Base-by-base conservation (phyloP, 768 basidiomycete genomes). In the Russula lepida region DNA sequence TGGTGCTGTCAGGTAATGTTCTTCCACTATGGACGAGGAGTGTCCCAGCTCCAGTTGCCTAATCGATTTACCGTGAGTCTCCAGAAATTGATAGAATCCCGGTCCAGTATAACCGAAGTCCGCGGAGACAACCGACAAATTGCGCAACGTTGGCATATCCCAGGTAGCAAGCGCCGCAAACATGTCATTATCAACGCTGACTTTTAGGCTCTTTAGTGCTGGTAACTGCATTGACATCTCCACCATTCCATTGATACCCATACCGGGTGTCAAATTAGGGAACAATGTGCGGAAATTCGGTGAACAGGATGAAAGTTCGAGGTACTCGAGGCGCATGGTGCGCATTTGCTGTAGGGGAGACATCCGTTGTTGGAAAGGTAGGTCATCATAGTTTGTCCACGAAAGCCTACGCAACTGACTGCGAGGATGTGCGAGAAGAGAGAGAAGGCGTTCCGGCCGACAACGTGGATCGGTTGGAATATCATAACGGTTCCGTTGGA, bases 331-430 rank as follows among this genome's bases (percentile, higher is more conserved):
- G 47, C 76, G 76, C 11, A 73, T 77, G 0, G 83, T 81, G 4
- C 80, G 77, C 43, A 76, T 78, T 50, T 74, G 74, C 49, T 84
- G 74, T 43, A 83, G 76, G 5, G 81, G 81, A 1, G 76, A 80
- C 69, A 83, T 79, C 43, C 81, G 79, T 25, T 77, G 74, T 59
- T 83, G 83, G 62, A 80, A 78, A 1, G 80, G 78, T 1, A 80
- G 74, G 54, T 86, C 84, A 59, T 83, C 85, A 66, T 89, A 89
- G 67, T 82, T 87, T 37, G 87, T 89, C 80, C 85, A 87, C 27
- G 81, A 83, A 15, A 89, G 74, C 30, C 82, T 74, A 4, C 81
- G 79, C 37, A 89, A 75, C 48, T 73, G 72, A 64, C 77, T 79
- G 47, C 78, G 75, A 17, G 81, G 80, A 49, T 74, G 81, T 50